Conservation (phyloP, 2,329 filamentous ascomycete genomes). For the Exutisphaerella laricina region DNA sequence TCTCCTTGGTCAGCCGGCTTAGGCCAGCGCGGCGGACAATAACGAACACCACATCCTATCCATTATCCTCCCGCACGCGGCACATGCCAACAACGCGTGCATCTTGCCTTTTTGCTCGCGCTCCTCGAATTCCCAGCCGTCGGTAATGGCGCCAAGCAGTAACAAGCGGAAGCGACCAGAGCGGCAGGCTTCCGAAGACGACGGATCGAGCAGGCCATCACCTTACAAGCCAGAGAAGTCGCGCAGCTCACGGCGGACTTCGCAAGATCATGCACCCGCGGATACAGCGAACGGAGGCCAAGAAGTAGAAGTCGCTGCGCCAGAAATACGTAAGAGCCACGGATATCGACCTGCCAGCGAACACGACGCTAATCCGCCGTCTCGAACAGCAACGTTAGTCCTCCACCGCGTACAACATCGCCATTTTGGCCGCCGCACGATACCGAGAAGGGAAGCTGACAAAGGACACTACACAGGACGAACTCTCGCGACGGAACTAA, state of each 20-base stretch:
- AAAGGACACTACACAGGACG: slow-evolving; percentile 5
- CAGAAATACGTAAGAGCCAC: slow-evolving; percentile 8
- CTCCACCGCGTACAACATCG: background rate
- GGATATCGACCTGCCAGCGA: background rate
- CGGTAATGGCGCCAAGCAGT: slow-evolving; percentile 28
- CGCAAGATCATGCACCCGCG: slow-evolving; percentile 15
- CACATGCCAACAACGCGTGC: background rate
- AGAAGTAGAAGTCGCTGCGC: slow-evolving; percentile 6
- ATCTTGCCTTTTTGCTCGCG: background rate
- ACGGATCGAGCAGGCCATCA: slow-evolving; percentile 40
- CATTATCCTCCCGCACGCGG: background rate
- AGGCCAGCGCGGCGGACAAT: slow-evolving; percentile 1
- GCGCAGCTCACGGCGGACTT: slow-evolving; percentile 44
- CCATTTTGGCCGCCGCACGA: slow-evolving; percentile 1
- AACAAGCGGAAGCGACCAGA: slow-evolving; percentile 54
- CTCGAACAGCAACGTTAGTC: slow-evolving; percentile 9
- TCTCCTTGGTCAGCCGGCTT: background rate
- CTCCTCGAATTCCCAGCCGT: background rate
- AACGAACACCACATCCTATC: background rate
- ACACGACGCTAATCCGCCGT: slow-evolving; percentile 1
- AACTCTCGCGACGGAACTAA: slow-evolving; percentile 10
- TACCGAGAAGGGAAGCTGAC: slow-evolving; percentile 8
- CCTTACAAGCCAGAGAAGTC: slow-evolving; percentile 48
- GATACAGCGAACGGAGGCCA: slow-evolving; percentile 15
- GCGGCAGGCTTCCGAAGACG: slow-evolving; percentile 41